Evolutionary conservation across 176 grass and related monocot species (phyloP).

Genomic region (Lolium multiflorum): DNA sequence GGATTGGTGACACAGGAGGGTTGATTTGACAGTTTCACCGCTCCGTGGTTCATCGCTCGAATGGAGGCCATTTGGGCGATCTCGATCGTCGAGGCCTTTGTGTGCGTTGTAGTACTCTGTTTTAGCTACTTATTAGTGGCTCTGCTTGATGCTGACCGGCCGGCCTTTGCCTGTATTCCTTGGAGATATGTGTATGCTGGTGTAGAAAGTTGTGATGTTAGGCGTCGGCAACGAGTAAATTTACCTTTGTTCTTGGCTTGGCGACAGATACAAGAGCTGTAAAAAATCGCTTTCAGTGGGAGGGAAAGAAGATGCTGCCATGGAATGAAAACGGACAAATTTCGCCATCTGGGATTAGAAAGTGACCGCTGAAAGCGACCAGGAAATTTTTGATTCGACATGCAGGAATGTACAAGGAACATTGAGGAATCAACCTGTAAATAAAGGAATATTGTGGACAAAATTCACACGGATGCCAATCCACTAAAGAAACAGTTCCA

Average conservation of each 20-base stretch:
- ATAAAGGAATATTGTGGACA: neutral
- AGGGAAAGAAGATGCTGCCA: neutral
- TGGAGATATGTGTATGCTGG: neutral
- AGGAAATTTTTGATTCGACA: neutral
- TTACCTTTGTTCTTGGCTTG: neutral
- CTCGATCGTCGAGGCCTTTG: constrained; percentile 36
- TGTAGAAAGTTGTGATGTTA: neutral
- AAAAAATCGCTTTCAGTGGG: constrained; percentile 27
- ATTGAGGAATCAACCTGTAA: neutral
- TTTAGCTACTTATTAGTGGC: neutral
- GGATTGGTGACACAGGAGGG: neutral
- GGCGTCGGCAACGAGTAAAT: neutral
- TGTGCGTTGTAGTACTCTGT: constrained; percentile 49
- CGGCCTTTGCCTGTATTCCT: neutral
- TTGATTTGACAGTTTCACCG: constrained; percentile 37
- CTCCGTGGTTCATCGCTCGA: constrained; percentile 16
- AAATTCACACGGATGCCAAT: neutral
- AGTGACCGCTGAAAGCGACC: neutral
- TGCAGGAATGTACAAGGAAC: neutral
- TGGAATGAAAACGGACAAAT: neutral
- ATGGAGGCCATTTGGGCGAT: neutral
- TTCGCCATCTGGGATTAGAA: neutral
- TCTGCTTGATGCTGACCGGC: constrained; percentile 6
- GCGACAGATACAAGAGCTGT: constrained; percentile 8
- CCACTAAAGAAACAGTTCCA: neutral